Conservation (phyloP, 2,329 filamentous ascomycete species). For the Tolypocladium tropicale region DNA sequence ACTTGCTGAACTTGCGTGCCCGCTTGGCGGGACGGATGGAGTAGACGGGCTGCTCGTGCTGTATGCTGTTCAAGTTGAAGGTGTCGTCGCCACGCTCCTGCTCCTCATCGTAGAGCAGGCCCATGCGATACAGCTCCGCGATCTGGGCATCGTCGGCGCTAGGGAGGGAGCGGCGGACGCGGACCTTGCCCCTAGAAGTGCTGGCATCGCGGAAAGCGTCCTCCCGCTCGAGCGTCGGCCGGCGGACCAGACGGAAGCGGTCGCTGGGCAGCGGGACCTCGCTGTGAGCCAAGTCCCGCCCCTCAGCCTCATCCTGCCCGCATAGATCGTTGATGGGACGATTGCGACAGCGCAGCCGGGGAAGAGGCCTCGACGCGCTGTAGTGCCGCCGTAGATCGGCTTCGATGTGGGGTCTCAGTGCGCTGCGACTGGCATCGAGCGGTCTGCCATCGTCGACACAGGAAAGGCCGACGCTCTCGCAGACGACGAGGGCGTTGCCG, state of each 20-base stretch:
- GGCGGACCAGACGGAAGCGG: constrained; percentile 18
- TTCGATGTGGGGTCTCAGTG: constrained; percentile 5
- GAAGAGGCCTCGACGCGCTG: neutral
- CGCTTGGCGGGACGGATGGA: constrained; percentile 25
- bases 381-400: constrained; percentile 4
- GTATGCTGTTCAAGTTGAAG: constrained; percentile 30
- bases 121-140: constrained; percentile 32
- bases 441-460: constrained; percentile 2
- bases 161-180: constrained; percentile 11
- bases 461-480: constrained; percentile 5
- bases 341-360: constrained; percentile 2
- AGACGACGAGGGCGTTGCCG: constrained; percentile 1
- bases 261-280: constrained; percentile 27
- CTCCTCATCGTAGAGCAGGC: constrained; percentile 33
- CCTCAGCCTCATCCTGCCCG: constrained; percentile 17
- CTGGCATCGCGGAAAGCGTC: constrained; percentile 33
- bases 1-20: constrained; percentile 14
- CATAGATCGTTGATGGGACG: neutral
- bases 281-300: constrained; percentile 23
- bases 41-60: constrained; percentile 26
- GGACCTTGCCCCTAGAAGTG: constrained; percentile 23
- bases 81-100: constrained; percentile 19
- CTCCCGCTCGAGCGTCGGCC: constrained; percentile 33
- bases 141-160: constrained; percentile 23
- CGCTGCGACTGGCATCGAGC: neutral